Base-by-base conservation (phyloP, 169 alveolate genomes). In the Plasmodium fragile region DNA sequence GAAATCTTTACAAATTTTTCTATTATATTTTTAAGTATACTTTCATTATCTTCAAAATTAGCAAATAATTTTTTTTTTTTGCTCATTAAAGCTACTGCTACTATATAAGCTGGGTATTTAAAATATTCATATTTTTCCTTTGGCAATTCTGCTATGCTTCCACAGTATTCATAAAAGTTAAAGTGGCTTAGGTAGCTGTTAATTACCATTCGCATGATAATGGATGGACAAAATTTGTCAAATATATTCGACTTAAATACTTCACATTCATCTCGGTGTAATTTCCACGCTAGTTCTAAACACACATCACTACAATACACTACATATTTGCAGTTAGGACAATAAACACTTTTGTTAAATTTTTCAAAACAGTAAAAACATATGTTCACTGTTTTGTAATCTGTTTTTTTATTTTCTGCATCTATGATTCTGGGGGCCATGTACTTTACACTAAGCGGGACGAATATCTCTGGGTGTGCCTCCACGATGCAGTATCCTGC, bases 191-290 rank as follows among this genome's bases (percentile, higher is more conserved):
- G 65, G 59, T 85, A 85, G 18, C 85, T 73, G 36, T 85, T 73
- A 49, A 85, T 85, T 49, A 85, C 93, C 80, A 85, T 52, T 16
- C 93, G 77, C 93, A 85, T 85, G 18, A 77, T 85, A 18, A 85
- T 85, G 36, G 93, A 39, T 52, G 93, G 93, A 13, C 93, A 85
- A 11, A 73, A 85, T n/a, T 52, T 85, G 43, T 85, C 93, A 85
- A 85, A 85, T 1, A 85, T 85, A 43, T 85, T 85, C 0, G 93
- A 85, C 65, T 77, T 73, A 65, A 34, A 69, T 13, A 85, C 79
- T 32, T 85, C 93, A 85, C 93, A 85, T 85, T 85, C 93, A 3
- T 85, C 93, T 85, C 93, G 52, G n/a, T 85, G 93, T 18, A 75
- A 85, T 16, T 85, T 85, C 93, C 93, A 85, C 1, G 85, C 93